These are phyloP conservation scores for Sugiyamaella novakii DNA, from an alignment of 1,139 yeast species.

Conservation along the genomic window DNA sequence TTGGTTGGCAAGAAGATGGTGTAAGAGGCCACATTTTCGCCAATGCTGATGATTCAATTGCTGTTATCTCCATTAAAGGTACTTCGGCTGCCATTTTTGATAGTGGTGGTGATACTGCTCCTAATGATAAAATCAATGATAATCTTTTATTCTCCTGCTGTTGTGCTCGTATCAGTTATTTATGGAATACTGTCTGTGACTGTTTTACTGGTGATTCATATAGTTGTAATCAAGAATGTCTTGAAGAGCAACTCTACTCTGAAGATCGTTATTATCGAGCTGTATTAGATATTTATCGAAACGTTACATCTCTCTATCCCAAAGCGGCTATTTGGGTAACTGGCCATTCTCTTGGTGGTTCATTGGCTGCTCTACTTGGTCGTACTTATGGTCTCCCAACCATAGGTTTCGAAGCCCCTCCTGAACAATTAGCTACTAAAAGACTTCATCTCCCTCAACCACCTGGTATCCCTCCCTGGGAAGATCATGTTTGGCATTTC, in stretches of 20 bases:
- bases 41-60: conserved; percentile 61
- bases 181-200: conserved; percentile 96
- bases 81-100: conserved; percentile 89
- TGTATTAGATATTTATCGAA: conserved; percentile 71
- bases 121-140: conserved; percentile 81
- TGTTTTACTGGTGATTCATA: conserved; percentile 78
- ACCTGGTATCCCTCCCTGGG: conserved; percentile 79
- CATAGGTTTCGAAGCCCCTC: conserved; percentile 92
- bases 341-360: conserved; percentile 96
- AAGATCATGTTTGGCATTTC: conserved; percentile 89
- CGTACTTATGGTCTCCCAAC: conserved; percentile 89
- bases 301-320: conserved; percentile 72
- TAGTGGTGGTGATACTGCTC: conserved; percentile 73
- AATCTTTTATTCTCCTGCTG: conserved; percentile 91
- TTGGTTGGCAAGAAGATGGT: conserved; percentile 89
- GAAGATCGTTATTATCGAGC: conserved; percentile 85
- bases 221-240: conserved; percentile 85
- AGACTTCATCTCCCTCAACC: conserved; percentile 90
- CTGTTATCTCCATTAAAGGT: conserved; percentile 85
- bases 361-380: conserved; percentile 78
- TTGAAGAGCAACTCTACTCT: conserved; percentile 72
- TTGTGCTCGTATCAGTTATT: conserved; percentile 87
- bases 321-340: conserved; percentile 77
- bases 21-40: conserved; percentile 89
- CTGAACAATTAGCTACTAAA: conserved; percentile 79